Evolutionary conservation across 192 early-diverging fungal species (phyloP).

Genomic region (Coemansia sp.): DNA sequence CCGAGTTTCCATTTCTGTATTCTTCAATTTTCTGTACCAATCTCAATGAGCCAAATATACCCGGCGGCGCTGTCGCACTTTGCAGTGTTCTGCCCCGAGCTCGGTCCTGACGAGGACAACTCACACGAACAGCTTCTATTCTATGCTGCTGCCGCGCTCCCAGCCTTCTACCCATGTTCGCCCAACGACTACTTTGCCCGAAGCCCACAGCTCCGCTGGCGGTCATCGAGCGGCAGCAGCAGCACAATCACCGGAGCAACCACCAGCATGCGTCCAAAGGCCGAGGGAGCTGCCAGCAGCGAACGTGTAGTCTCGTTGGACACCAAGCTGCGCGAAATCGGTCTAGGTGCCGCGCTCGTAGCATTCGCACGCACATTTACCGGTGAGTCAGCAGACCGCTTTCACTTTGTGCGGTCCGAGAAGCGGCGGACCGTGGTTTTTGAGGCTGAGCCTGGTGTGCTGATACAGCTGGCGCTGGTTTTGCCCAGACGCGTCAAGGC

Average conservation of each 20-base stretch:
- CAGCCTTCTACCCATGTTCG: slow-evolving; percentile 38
- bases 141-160: slow-evolving; percentile 59
- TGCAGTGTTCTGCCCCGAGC: slow-evolving; percentile 69
- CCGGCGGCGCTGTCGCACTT: slow-evolving; percentile 64
- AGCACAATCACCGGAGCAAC: slow-evolving; percentile 1
- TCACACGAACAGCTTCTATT: slow-evolving; percentile 74
- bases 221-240: slow-evolving; percentile 21
- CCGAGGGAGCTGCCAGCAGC: slow-evolving; percentile 4
- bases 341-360: slow-evolving; percentile 68
- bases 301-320: slow-evolving; percentile 66
- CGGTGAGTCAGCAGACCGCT: neutral
- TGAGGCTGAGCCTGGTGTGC: slow-evolving; percentile 31
- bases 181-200: slow-evolving; percentile 44
- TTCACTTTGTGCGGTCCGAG: slow-evolving; percentile 40
- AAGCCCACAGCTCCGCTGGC: slow-evolving; percentile 27
- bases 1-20: no score
- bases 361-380: slow-evolving; percentile 57
- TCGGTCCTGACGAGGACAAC: slow-evolving; percentile 66
- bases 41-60: slow-evolving; percentile 28
- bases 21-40: no score
- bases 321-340: slow-evolving; percentile 70
- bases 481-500: slow-evolving; percentile 34
- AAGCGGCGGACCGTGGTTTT: slow-evolving; percentile 42
- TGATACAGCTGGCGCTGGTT: slow-evolving; percentile 35
- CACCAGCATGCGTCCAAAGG: neutral